Base-by-base conservation (phyloP, 306 rosid genomes). In the Quercus engelmannii region DNA sequence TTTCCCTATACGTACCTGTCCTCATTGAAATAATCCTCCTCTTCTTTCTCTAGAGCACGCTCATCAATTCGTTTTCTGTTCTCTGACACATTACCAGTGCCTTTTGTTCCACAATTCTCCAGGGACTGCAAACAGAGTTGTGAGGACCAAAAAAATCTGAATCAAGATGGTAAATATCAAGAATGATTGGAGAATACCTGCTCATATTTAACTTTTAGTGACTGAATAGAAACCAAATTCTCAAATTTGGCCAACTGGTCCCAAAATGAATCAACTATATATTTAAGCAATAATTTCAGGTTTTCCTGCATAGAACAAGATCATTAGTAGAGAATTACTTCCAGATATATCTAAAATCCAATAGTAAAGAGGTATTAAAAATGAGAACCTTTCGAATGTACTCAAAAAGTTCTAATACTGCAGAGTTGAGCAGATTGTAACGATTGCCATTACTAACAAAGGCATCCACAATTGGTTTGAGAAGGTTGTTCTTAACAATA, bases 371-470 rank as follows among this genome's bases (percentile, higher is more conserved):
- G 49, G 71, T 67, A 67, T 35, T 75, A 56, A 76, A 81, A 73
- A 78, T 81, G 5, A 74, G 77, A 77, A 94, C 99, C 97, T 92
- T 92, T 63, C 85, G 83, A 65, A 92, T 92, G 86, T 73, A 92
- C 85, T 94, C 98, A 76, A 94, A 87, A 81, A 94, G 97, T 51
- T 94, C 99, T 75, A 94, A 85, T 82, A 92, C 90, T 61, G 97
- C 92, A 21, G 99, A 94, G 81, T 94, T 86, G 74, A 94, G 97
- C 84, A 94, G 90, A 87, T 94, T 94, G 84, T 94, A 94, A 61
- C 99, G 99, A 85, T 86, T 87, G 61, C 99, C 99, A 85, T 94
- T 94, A 74, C 88, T 77, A 86, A 91, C 87, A 79, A 94, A 94
- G 71, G 87, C 93, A 73, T 88, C 93, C 26, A 92, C 79, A 85